Base-by-base conservation (phyloP, 495 filamentous ascomycete genomes). In the Cairneyella variabilis region DNA sequence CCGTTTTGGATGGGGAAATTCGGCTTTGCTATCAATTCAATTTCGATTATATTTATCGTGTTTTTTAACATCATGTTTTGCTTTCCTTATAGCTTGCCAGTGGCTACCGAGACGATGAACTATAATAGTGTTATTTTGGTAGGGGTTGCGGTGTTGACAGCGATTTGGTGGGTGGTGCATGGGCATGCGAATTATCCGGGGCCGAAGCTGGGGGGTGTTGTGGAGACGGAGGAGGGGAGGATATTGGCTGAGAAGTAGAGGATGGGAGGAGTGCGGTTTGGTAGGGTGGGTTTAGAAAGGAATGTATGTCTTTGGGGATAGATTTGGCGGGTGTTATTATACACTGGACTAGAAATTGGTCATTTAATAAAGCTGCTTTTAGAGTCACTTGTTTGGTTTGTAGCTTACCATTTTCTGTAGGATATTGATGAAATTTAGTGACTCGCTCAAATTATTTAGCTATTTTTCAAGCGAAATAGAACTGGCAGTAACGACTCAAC, bases 41-140 rank as follows among this genome's bases (percentile, higher is more conserved):
- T 83, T 3, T 68, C 83, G 7, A 76, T 85, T 32, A 56, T 80
- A 23, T 83, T 87, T 53, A 92, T 91, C 48, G 59, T 78, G 1
- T 69, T 82, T 20, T 91, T 89, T 64, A 76, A 84, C 47, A 72
- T 86, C 8, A 80, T 90, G 45, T 91, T 85, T 66, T 89, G 84
- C 53, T 90, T 91, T 63, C 87, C 86, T 1, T 86, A 77, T 57
- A 63, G 63, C 1, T 55, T 83, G 44, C 84, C 85, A 0, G 75
- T 76, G 1, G 69, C 71, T 1, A 75, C 73, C 1, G 66, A 69
- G 14, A 77, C 75, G n/a, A 88, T 89, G 85, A 89, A 88, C 49
- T 88, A 86, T 58, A 84, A 83, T 1, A 79, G 74, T 43, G 78
- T 83, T 0, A 83, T 87, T 39, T 74, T 83, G 8, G 82, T 73